Percentiles rank a stretch among this genome's conserved stretches.
phyloP scores from a whole-genome alignment of 2,329 filamentous ascomycete genomes.

The Ophiostoma angusticollis region DNA sequence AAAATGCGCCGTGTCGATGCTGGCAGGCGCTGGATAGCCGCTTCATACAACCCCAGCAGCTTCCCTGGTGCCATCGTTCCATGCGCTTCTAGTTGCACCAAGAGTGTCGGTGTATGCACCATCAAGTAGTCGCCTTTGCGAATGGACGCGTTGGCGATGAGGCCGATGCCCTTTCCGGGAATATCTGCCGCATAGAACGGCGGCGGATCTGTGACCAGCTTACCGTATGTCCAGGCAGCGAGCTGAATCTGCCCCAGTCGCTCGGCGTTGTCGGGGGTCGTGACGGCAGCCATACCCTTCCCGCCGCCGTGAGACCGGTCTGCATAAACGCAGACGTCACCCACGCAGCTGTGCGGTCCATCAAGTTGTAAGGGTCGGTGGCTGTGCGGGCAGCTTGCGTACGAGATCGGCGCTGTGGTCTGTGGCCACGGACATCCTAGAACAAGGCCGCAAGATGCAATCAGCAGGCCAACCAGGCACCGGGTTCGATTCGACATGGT shows the following conservation, averaged over 20 bases:
- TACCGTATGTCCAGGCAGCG: not conserved
- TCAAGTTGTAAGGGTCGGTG: not conserved
- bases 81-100: slow-evolving; percentile 18
- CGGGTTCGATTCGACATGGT: too few relatives aligned
- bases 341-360: not conserved
- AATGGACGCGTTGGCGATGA: slow-evolving; percentile 24
- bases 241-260: not conserved
- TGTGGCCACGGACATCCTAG: too few relatives aligned
- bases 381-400: too few relatives aligned
- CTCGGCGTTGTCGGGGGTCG: not conserved
- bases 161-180: slow-evolving; percentile 23
- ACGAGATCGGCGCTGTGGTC: too few relatives aligned
- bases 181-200: slow-evolving; percentile 20
- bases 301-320: not conserved
- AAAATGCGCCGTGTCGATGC: slow-evolving; percentile 15
- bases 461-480: too few relatives aligned
- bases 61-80: too few relatives aligned
- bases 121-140: slow-evolving; percentile 24
- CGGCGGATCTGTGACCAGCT: slow-evolving; percentile 2
- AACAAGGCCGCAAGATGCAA: too few relatives aligned
- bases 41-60: slow-evolving; percentile 20
- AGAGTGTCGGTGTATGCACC: slow-evolving; percentile 19
- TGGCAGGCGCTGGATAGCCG: slow-evolving; percentile 20
- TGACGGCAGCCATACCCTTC: not conserved
- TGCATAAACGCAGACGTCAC: slow-evolving; percentile 2